These are phyloP conservation scores for Pinus tabuliformis DNA, from an alignment of 75 land plant genomes.

Conservation along the genomic window DNA sequence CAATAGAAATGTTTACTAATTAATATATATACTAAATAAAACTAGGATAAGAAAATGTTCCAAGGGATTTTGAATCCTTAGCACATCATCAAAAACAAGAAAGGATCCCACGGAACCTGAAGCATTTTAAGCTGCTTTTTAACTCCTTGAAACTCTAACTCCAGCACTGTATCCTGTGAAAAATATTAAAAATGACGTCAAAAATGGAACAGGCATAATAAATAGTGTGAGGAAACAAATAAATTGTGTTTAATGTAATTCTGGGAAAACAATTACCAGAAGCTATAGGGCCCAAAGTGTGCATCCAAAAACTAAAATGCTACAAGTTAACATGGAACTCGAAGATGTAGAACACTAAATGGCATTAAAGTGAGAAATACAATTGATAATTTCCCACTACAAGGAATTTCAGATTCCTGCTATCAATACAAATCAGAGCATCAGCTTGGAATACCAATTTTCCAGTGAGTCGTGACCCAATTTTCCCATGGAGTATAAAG, in stretches of 20 bases:
- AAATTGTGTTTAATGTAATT: neutral
- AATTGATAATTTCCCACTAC: too few species aligned
- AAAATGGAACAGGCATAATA: neutral
- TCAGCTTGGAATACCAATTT: neutral
- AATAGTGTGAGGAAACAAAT: neutral
- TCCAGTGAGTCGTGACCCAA: neutral
- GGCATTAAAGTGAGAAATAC: neutral
- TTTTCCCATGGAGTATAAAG: neutral
- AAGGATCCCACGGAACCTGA: slow-evolving; percentile 55
- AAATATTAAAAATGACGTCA: slow-evolving; percentile 1
- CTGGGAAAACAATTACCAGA: neutral
- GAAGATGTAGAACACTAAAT: neutral
- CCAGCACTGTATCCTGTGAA: slow-evolving; percentile 90
- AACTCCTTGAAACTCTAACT: slow-evolving; percentile 97
- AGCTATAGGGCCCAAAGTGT: neutral
- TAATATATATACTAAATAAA: slow-evolving; percentile 2
- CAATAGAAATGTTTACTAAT: slow-evolving; percentile 6
- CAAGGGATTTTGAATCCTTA: neutral
- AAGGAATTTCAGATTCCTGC: too few species aligned
- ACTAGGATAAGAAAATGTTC: neutral
- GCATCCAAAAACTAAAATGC: slow-evolving; percentile 2
- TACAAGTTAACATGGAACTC: neutral
- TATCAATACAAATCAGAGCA: too few species aligned
- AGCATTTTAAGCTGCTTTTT: slow-evolving; percentile 93
- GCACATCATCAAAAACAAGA: neutral